Percentiles rank a stretch among this genome's conserved stretches.
Evolutionary conservation across 352 stramenopile genomes (phyloP).

Genomic region (Globisporangium nodosum): DNA sequence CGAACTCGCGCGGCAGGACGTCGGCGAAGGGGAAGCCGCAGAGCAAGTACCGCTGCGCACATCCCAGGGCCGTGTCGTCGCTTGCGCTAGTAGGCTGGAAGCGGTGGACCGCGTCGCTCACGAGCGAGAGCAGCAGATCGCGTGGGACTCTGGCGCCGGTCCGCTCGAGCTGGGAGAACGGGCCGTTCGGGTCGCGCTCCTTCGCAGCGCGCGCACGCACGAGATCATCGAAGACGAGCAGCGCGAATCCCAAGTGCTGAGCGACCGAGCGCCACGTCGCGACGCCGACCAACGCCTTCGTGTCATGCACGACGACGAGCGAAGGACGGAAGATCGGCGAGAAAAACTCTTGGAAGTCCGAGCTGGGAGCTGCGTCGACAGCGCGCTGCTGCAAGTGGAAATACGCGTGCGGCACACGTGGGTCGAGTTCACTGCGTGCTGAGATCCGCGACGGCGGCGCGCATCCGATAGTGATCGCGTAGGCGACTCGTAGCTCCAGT

Average conservation of each 20-base stretch:
- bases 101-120: slow-evolving; percentile 11
- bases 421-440: neutral
- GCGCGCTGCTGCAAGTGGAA: slow-evolving; percentile 1
- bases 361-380: neutral
- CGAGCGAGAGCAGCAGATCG: slow-evolving; percentile 19
- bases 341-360: slow-evolving; percentile 19
- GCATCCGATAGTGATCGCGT: slow-evolving; percentile 12
- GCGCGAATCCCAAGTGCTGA: slow-evolving; percentile 17
- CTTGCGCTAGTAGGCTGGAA: neutral
- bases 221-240: slow-evolving; percentile 23
- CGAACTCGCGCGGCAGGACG: slow-evolving; percentile 21
- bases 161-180: slow-evolving; percentile 21
- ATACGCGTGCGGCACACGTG: neutral
- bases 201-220: slow-evolving; percentile 11
- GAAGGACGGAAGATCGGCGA: slow-evolving; percentile 24
- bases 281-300: slow-evolving; percentile 6
- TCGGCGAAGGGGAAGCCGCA: slow-evolving; percentile 33
- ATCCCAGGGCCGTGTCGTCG: neutral
- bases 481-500: slow-evolving; percentile 22
- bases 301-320: slow-evolving; percentile 26
- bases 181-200: slow-evolving; percentile 20
- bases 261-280: slow-evolving; percentile 8
- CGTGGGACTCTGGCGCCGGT: slow-evolving; percentile 21
- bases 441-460: neutral
- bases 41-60: slow-evolving; percentile 35